Base-by-base conservation (phyloP, 352 stramenopile species). In the Phytopythium chamaehyphon region DNA sequence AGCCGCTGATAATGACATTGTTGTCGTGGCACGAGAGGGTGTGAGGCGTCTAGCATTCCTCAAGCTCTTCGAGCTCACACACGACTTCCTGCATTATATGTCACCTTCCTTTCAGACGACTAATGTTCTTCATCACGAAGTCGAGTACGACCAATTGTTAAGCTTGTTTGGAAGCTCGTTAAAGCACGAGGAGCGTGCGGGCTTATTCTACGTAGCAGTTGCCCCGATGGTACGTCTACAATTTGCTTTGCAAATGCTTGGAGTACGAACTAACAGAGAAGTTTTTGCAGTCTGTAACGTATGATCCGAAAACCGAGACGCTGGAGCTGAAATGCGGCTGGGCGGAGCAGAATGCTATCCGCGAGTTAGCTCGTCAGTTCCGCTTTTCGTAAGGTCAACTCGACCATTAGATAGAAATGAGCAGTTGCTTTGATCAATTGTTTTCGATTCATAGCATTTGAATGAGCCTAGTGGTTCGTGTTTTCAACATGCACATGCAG, bases 91-190 rank as follows among this genome's bases (percentile, higher is more conserved):
- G 15, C 80, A 71, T 51, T 93, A 81, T 54, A 45, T 57, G 14
- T 85, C 79, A 15, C 56, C 71, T 7, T 67, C 79, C 15, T 86
- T 70, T 63, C 60, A 72, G 33, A 75, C 75, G 23, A 55, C 71
- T 10, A 60, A 69, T 1, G 55, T 59, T 8, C 52, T 89, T 28
- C 60, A 61, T 1, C 70, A 79, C 38, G 68, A 55, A 16, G 33
- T 88, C 2, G 62, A 68, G n/a, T 62, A 76, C 47, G 65, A 79
- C 4, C 66, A 85, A n/a, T 62, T 88, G 14, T 12, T 51, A 6
- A 69, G 85, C n/a, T 21, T 93, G 19, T 93, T 93, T 61, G 83
- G 80, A 23, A 82, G 66, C 40, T 62, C 68, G 15, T 53, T 93
- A 9, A 73, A 51, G 21, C 77, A 87, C 19, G 80, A 93, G 72